Base-by-base conservation (phyloP, 2,329 filamentous ascomycete species). In the Beauveria medogensis region DNA sequence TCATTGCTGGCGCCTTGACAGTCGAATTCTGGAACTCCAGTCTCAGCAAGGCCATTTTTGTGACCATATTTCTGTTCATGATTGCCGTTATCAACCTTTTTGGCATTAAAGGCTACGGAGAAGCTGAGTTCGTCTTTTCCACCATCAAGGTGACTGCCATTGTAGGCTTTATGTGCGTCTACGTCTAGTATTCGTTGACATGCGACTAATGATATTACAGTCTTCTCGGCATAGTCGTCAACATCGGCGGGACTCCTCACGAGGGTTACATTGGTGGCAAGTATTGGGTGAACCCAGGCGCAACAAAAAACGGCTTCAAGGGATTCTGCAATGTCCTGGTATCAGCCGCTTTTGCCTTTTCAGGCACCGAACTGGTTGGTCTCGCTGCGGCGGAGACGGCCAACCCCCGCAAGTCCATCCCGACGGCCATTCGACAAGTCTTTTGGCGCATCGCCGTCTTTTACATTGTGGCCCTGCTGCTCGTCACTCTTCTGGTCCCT, bases 351-450 rank as follows among this genome's bases (percentile, higher is more conserved):
- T 88, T 88, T 66, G 75, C 85, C 61, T 89, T 87, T 69, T 80
- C 83, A 16, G 85, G 85, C 16, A 87, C 85, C 1, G 85, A 88
- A 69, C 75, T 87, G 7, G 85, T 88, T 56, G 86, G 86, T 69
- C 80, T 89, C 20, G 85, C 85, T 6, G 86, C 86, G 14, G 86
- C 86, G 44, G 86, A 89, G 73, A 82, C 85, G 0, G 74, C 72
- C 18, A 87, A 88, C 68, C 86, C 86, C 2, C 79, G 82, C 64
- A 85, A 89, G 69, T 83, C 85, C 1, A 80, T 93, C 1, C 90
- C 90, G 1, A 86, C 83, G 28, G 90, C 90, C 10, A 83, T 91
- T 70, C 91, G 91, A 76, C 89, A 92, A 72, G 88, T 78, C 30
- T 78, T 78, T 68, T 78, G 76, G 76, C 75, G 76, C 70, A 77